Evolutionary conservation across 2,329 filamentous ascomycete species (phyloP).

Genomic region (Plectosphaerella plurivora): DNA sequence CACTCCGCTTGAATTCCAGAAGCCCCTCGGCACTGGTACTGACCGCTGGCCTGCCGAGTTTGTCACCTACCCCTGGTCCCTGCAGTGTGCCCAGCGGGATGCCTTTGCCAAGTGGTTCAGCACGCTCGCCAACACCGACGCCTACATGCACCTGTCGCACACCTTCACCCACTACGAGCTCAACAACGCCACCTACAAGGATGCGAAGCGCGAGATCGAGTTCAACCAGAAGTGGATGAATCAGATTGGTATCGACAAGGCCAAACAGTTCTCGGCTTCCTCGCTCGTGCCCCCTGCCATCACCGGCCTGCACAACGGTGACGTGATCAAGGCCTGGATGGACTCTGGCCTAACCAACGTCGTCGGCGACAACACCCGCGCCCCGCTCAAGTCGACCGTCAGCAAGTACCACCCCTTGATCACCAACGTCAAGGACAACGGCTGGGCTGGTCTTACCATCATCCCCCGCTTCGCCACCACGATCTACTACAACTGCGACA

Average conservation of each 20-base stretch:
- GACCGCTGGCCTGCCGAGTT: conserved; percentile 46
- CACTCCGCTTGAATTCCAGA: conserved; percentile 38
- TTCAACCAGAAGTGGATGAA: conserved; percentile 58
- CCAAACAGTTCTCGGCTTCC: conserved; percentile 41
- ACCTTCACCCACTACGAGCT: conserved; percentile 57
- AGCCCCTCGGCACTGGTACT: conserved; percentile 44
- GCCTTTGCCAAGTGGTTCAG: conserved; percentile 49
- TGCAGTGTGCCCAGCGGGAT: conserved; percentile 44
- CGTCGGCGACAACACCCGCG: conserved; percentile 60
- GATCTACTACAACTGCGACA: conserved; percentile 63
- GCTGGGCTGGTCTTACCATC: conserved; percentile 50
- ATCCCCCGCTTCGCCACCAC: conserved; percentile 57
- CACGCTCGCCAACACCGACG: conserved; percentile 40
- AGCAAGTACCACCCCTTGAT: conserved; percentile 53
- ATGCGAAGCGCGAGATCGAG: conserved; percentile 51
- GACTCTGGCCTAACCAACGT: conserved; percentile 55
- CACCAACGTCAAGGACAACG: conserved; percentile 44
- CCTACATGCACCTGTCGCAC: conserved; percentile 56
- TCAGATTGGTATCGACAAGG: conserved; percentile 43
- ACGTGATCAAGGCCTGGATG: conserved; percentile 54
- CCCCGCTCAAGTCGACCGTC: conserved; percentile 42
- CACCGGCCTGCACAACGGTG: conserved; percentile 60
- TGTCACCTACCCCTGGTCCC: conserved; percentile 46
- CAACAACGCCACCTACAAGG: conserved; percentile 56
- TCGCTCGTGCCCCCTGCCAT: conserved; percentile 61